Conservation (phyloP, 2,329 filamentous ascomycete species). For the Leptodontidium sp. region DNA sequence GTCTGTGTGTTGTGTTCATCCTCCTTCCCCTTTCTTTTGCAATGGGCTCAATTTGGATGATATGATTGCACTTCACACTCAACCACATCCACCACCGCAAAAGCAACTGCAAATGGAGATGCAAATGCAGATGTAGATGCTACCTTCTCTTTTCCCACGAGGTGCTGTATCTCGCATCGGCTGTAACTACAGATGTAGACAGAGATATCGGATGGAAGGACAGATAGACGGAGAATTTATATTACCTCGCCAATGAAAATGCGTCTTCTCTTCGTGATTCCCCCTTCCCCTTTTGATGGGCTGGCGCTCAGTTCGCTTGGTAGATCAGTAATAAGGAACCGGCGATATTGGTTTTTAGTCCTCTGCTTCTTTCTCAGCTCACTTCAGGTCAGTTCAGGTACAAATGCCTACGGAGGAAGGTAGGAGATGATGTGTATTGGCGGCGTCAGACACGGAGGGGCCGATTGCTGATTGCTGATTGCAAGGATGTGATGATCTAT, state of each 20-base stretch:
- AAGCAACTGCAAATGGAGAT: background rate
- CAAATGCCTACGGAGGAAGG: too few relatives aligned
- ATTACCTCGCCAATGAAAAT: background rate
- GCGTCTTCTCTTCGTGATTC: background rate
- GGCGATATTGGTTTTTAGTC: background rate
- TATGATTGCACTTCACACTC: background rate
- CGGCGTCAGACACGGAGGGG: conserved; percentile 1
- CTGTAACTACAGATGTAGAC: background rate
- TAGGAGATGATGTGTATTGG: background rate
- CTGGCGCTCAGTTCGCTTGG: conserved; percentile 1
- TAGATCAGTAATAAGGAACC: background rate
- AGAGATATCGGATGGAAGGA: conserved; percentile 16
- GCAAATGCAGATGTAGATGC: background rate
- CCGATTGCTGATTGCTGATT: conserved; percentile 7
- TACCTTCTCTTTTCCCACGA: background rate
- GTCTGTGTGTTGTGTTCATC: background rate
- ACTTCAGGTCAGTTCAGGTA: background rate
- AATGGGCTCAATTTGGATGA: background rate
- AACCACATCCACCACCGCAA: background rate
- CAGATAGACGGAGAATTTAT: conserved; percentile 8
- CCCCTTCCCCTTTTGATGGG: background rate
- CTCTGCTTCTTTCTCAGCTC: background rate
- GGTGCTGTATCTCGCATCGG: conserved; percentile 1
- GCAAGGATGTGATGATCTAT: background rate
- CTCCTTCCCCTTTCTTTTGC: too few relatives aligned